Conservation (phyloP, 2,329 filamentous ascomycete genomes). For the Amphichorda felina region DNA sequence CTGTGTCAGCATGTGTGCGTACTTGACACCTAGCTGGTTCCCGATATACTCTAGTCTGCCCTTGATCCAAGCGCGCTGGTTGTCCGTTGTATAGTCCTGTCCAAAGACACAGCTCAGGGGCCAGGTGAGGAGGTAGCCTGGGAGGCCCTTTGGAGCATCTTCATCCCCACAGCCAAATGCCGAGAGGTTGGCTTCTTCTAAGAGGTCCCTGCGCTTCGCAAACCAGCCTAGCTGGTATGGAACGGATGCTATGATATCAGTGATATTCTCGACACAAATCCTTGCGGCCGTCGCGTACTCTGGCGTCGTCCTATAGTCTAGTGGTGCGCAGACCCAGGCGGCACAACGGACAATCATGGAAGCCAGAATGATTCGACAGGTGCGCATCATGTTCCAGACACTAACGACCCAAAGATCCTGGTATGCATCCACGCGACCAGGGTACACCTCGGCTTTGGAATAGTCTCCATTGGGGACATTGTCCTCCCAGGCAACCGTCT, state of each 20-base stretch:
- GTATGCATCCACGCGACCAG: conserved; percentile 48
- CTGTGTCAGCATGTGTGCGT: conserved; percentile 41
- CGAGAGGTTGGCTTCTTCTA: conserved; percentile 25
- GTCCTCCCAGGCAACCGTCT: conserved; percentile 43
- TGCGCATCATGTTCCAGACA: conserved; percentile 43
- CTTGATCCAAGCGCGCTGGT: conserved; percentile 41
- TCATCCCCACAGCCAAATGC: conserved; percentile 38
- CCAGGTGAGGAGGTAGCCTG: conserved; percentile 49
- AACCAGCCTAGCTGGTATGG: conserved; percentile 52
- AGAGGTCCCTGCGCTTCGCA: conserved; percentile 27
- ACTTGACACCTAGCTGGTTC: conserved; percentile 43
- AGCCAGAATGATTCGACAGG: conserved; percentile 40
- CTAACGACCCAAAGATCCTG: conserved; percentile 46
- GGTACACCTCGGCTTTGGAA: conserved; percentile 41
- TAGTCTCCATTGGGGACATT: conserved; percentile 40
- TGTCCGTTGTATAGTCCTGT: conserved; percentile 47
- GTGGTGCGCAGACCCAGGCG: conserved; percentile 47
- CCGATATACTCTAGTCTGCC: conserved; percentile 43
- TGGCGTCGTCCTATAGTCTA: conserved; percentile 50
- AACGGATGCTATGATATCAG: conserved; percentile 48
- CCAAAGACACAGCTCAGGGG: conserved; percentile 40
- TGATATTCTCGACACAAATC: conserved; percentile 38
- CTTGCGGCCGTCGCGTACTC: conserved; percentile 45
- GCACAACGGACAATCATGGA: conserved; percentile 45
- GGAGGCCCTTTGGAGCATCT: conserved; percentile 37